Evolutionary conservation across 2,329 filamentous ascomycete species (phyloP).

Genomic region (Xylariaceae sp.): DNA sequence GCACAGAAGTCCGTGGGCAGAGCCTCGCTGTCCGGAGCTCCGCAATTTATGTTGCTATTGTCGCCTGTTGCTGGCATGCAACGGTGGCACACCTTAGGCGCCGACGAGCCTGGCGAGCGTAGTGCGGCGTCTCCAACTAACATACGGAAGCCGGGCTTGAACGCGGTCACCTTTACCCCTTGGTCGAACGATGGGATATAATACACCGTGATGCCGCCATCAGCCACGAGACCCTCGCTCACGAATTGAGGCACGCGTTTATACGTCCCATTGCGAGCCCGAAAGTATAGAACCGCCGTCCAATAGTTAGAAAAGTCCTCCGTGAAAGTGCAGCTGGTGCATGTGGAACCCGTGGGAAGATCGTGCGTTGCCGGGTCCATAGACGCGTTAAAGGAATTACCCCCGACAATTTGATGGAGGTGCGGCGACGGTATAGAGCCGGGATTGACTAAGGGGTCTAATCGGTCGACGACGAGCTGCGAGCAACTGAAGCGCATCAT

Average conservation of each 20-base stretch:
- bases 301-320: slow-evolving; percentile 37
- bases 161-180: slow-evolving; percentile 44
- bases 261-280: slow-evolving; percentile 35
- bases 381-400: slow-evolving; percentile 36
- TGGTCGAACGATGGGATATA: slow-evolving; percentile 33
- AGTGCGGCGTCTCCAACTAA: slow-evolving; percentile 44
- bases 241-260: slow-evolving; percentile 34
- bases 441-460: slow-evolving; percentile 36
- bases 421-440: slow-evolving; percentile 35
- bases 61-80: slow-evolving; percentile 35
- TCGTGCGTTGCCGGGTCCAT: slow-evolving; percentile 33
- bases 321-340: slow-evolving; percentile 34
- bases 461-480: slow-evolving; percentile 34
- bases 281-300: slow-evolving; percentile 33
- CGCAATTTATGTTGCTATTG: slow-evolving; percentile 37
- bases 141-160: slow-evolving; percentile 51
- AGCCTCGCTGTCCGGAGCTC: slow-evolving; percentile 45
- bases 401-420: slow-evolving; percentile 37
- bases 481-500: slow-evolving; percentile 39
- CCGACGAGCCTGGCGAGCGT: slow-evolving; percentile 16
- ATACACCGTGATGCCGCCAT: slow-evolving; percentile 37
- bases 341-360: slow-evolving; percentile 28
- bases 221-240: slow-evolving; percentile 31
- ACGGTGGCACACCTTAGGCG: slow-evolving; percentile 43
- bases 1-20: slow-evolving; percentile 56